A percentile compares a stretch with the other conserved stretches of the same genome.
These are phyloP conservation scores for Leccinum disarticulatum DNA, from an alignment of 768 basidiomycete genomes.

Conservation along the genomic window DNA sequence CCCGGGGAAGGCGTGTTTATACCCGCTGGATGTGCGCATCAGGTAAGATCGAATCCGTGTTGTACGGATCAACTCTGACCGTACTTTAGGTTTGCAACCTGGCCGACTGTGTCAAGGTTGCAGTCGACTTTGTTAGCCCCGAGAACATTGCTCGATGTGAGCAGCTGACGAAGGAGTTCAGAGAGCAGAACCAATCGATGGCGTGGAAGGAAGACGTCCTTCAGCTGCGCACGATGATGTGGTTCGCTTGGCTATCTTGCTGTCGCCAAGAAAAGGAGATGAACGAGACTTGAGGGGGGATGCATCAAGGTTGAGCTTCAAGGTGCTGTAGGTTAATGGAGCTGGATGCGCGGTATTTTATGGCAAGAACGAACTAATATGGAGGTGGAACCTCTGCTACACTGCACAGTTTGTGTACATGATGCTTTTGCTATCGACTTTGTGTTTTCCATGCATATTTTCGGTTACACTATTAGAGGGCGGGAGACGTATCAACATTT, in stretches of 20 bases:
- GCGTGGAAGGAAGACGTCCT: slow-evolving; percentile 95
- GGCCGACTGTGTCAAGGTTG: slow-evolving; percentile 95
- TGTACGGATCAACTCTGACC: neutral
- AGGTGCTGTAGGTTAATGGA: slow-evolving; percentile 23
- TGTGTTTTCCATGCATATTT: slow-evolving; percentile 16
- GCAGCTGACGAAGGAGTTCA: slow-evolving; percentile 82
- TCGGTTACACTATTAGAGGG: neutral
- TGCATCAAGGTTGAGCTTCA: neutral
- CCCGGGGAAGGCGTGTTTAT: slow-evolving; percentile 95
- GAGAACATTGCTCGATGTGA: slow-evolving; percentile 90
- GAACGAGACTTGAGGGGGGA: slow-evolving; percentile 27
- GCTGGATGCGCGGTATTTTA: slow-evolving; percentile 28
- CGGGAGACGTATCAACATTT: neutral
- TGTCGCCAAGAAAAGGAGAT: slow-evolving; percentile 46
- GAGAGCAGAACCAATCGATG: slow-evolving; percentile 83
- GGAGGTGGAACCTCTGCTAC: slow-evolving; percentile 26
- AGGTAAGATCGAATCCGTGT: slow-evolving; percentile 47
- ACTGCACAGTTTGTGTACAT: slow-evolving; percentile 26
- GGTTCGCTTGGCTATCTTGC: slow-evolving; percentile 88
- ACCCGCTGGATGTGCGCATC: slow-evolving; percentile 90
- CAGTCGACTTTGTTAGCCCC: slow-evolving; percentile 91
- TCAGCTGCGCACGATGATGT: slow-evolving; percentile 89
- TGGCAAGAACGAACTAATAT: slow-evolving; percentile 25
- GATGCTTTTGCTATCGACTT: slow-evolving; percentile 17
- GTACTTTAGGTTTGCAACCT: slow-evolving; percentile 77